phyloP scores from a whole-genome alignment of 208 protist genomes.

The Trypanosomatidae sp. region DNA sequence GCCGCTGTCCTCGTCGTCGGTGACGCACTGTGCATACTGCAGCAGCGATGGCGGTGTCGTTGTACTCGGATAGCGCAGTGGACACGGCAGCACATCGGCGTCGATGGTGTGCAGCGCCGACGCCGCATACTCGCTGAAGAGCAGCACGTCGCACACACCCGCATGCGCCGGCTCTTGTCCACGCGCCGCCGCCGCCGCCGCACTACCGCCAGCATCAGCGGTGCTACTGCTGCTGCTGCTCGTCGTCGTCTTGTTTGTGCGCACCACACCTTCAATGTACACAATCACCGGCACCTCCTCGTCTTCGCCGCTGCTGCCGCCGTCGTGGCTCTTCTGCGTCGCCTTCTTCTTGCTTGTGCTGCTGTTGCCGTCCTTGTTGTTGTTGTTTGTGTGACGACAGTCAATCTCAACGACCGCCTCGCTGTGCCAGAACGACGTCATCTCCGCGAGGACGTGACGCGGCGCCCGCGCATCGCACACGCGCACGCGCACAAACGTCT shows the following conservation, averaged over 20 bases:
- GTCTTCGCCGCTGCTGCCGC: too few species aligned
- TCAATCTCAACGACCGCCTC: constrained; percentile 63
- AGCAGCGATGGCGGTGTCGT: constrained; percentile 51
- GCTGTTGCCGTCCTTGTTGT: too few species aligned
- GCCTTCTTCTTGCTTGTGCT: too few species aligned
- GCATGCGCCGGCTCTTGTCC: constrained; percentile 43
- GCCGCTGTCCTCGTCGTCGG: constrained; percentile 24
- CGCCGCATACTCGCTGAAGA: constrained; percentile 61
- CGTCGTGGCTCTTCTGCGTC: too few species aligned
- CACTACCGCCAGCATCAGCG: background rate
- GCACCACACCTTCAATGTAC: constrained; percentile 69
- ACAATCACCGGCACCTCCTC: constrained; percentile 36
- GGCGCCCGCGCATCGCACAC: constrained; percentile 25
- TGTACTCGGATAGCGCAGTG: constrained; percentile 46
- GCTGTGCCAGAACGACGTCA: constrained; percentile 76
- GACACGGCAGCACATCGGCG: constrained; percentile 59
- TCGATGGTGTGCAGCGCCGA: constrained; percentile 46
- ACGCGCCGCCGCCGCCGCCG: background rate
- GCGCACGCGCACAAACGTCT: constrained; percentile 48
- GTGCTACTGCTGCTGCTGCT: background rate
- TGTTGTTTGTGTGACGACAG: too few species aligned
- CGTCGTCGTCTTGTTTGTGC: constrained; percentile 4
- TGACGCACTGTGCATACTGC: constrained; percentile 36
- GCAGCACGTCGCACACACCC: constrained; percentile 60
- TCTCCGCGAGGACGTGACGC: constrained; percentile 59